Percentiles rank a stretch among this genome's conserved stretches.
Evolutionary conservation across 176 grass and related monocot genomes (phyloP).

Genomic region (Musa troglodytarum): DNA sequence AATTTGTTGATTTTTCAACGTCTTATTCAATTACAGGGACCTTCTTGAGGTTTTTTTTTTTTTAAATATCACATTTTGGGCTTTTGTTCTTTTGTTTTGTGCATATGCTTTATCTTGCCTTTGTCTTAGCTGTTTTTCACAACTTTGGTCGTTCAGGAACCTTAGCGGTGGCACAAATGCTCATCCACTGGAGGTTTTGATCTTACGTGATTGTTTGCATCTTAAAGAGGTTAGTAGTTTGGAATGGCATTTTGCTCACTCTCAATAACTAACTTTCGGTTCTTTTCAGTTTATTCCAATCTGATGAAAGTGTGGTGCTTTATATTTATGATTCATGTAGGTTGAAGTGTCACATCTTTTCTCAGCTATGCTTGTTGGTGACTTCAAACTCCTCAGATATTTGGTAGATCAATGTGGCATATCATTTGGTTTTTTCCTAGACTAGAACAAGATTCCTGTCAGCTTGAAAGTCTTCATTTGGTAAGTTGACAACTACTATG

Average conservation of each 20-base stretch:
- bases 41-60: constrained; percentile 14
- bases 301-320: neutral
- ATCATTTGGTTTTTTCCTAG: neutral
- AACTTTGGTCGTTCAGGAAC: constrained; percentile 17
- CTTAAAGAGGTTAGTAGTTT: constrained; percentile 18
- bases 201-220: constrained; percentile 23
- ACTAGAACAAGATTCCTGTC: neutral
- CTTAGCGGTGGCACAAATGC: constrained; percentile 12
- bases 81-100: neutral
- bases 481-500: neutral
- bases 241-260: neutral
- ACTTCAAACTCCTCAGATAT: constrained; percentile 15
- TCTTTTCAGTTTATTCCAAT: neutral
- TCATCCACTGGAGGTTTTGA: constrained; percentile 15
- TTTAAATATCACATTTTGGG: neutral
- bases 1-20: constrained; percentile 23
- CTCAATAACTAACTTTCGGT: neutral
- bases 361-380: constrained; percentile 20
- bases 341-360: constrained; percentile 18
- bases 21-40: constrained; percentile 23
- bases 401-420: constrained; percentile 5
- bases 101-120: neutral
- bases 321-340: neutral
- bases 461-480: neutral
- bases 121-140: constrained; percentile 10